Base-by-base conservation (phyloP, 2,329 filamentous ascomycete species). In the Aspergillus aculeatus region DNA sequence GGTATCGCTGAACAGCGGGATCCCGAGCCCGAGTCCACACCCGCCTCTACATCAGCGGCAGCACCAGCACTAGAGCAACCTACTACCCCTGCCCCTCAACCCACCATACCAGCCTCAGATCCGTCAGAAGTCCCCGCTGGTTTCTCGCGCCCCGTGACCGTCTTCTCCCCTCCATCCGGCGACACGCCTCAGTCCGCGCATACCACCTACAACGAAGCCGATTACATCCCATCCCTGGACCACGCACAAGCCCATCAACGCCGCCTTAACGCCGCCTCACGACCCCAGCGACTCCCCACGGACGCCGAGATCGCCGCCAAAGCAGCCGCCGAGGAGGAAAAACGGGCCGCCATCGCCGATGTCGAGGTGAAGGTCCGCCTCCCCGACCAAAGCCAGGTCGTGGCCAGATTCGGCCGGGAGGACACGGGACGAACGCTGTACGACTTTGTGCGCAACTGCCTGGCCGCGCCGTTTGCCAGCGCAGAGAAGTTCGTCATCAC, bases 321-420 rank as follows among this genome's bases (percentile, higher is more conserved):
- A 64, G 87, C 86, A 35, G 81, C 84, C 5, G 87, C 85, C 23
- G 86, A 88, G 55, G 84, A 85, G 50, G 86, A 87, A 31, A 88
- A 82, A 63, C 79, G 92, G 1, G 83, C 87, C 5, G 82, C 84
- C 5, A 82, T 93, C 61, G 86, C 84, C 54, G 84, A 85, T 32
- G 84, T 96, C 32, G 83, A 86, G 29, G 82, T 98, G 64, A 92
- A 90, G 64, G 84, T 97, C 52, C 89, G 93, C 26, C 93, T 97
- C 67, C 94, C 94, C 0, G 93, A 98, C 72, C 90, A 93, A 67
- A 90, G 87, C 59, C 87, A 88, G 56, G 86, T 92, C 32, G 86
- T 92, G 54, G 88, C 88, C 77, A 83, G 82, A n/a, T 86, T 96
- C 65, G 83, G 82, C 1, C 85, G 86, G 21, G 73, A 80, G 1